Evolutionary conservation across 78 protist genomes (phyloP), one percentile per base, ranked within the genome.

Genomic region (Dictyostelium purpureum): DNA sequence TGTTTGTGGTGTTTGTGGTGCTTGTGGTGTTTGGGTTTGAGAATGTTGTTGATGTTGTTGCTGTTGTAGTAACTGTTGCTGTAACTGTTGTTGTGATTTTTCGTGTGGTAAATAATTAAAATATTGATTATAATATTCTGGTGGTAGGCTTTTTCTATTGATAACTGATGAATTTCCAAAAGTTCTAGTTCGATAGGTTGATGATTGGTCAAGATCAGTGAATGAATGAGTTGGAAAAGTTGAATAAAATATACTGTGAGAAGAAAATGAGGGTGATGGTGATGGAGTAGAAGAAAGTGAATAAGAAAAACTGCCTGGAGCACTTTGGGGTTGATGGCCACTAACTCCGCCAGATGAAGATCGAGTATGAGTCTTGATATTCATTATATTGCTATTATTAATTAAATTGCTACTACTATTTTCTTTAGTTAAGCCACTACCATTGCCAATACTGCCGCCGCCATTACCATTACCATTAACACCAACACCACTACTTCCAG

Each of bases 101-200:
- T 52, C 26, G 26, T 35, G 79, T 19, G 66, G 21, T 16, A 75
- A 51, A 75, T 56, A 85, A 26, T 85, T 70, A n/a, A 85, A 35
- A 45, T 85, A 85, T 73, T 85, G 92, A 73, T 85, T 85, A 61
- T 85, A 85, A 33, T 85, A 85, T 42, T 73, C 92, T 1, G 92
- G 92, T 31, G 92, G 92, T 21, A 73, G 43, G 18, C 75, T 71
- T 67, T 77, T 73, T 56, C 92, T 52, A 51, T 81, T 40, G 21
- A n/a, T 69, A 11, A 63, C 18, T n/a, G 47, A 38, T 45, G 28
- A 18, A 42, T 43, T 85, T 35, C 66, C 78, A 66, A 43, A 66
- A 19, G 49, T 52, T 74, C 92, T 70, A 24, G 77, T 85, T 43
- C 92, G 61, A 61, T 85, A 85, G 28, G 71, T 67, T 52, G 89